Conservation (phyloP, 345 rosid species). For the Syzygium aqueum region DNA sequence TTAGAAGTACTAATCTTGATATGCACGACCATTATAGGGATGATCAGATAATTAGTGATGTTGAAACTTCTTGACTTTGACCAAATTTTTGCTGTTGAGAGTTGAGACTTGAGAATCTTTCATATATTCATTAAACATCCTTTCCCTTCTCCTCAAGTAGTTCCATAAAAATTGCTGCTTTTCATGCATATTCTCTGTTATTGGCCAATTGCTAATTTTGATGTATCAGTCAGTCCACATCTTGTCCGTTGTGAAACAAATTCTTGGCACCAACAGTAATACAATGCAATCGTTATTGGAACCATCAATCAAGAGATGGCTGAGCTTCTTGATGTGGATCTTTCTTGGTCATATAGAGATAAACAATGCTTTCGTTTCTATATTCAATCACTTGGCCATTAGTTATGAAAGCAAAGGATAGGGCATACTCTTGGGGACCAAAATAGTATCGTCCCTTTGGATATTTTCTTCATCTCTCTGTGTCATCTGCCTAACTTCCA, state of each 20-base stretch:
- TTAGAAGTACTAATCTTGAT: background rate
- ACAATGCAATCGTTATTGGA: background rate
- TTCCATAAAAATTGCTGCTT: background rate
- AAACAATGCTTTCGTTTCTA: background rate
- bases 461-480: background rate
- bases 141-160: background rate
- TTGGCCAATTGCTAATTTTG: background rate
- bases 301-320: background rate
- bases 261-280: background rate
- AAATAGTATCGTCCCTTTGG: background rate
- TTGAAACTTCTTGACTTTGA: background rate
- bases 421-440: background rate
- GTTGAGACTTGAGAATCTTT: background rate
- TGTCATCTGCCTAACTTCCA: background rate
- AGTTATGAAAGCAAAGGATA: background rate
- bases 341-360: background rate
- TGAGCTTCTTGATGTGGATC: background rate
- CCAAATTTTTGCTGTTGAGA: background rate
- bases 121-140: background rate
- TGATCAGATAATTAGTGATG: background rate
- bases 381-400: background rate
- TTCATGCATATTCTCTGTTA: background rate
- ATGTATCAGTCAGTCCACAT: background rate
- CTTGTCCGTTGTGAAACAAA: background rate
- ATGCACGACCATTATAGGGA: background rate